Conservation (phyloP, 768 basidiomycete species). For the Imleria badia region DNA sequence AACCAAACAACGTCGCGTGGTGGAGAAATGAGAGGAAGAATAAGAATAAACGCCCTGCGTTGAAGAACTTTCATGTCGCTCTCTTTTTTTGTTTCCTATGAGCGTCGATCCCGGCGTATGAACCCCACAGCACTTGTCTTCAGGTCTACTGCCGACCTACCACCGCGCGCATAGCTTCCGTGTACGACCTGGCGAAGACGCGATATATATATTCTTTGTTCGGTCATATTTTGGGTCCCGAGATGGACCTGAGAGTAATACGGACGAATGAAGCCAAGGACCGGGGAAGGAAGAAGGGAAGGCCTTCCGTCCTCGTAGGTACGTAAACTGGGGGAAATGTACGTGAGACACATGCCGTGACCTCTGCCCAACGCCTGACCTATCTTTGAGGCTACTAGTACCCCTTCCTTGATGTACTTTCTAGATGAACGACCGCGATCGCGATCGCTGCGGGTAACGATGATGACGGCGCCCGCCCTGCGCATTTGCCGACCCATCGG, state of each 20-base stretch:
- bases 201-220: neutral
- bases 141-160: neutral
- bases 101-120: conserved; percentile 15
- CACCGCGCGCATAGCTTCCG: neutral
- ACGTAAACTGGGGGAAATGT: conserved; percentile 18
- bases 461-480: neutral
- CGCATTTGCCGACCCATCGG: neutral
- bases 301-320: conserved; percentile 2
- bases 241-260: neutral
- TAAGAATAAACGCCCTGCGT: neutral
- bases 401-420: neutral
- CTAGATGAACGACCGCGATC: conserved; percentile 2
- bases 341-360: conserved; percentile 6
- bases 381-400: conserved; percentile 1
- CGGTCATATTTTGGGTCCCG: neutral
- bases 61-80: conserved; percentile 10
- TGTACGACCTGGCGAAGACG: neutral
- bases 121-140: conserved; percentile 4
- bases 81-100: neutral
- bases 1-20: conserved; percentile 19
- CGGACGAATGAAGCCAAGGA: neutral
- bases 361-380: neutral
- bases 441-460: conserved; percentile 10
- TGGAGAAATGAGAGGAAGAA: conserved; percentile 6
- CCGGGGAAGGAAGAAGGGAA: conserved; percentile 9